Percentiles rank a stretch among this genome's conserved stretches.
Conservation (phyloP, 1,139 yeast genomes). For the Candida pseudoviswanathii region DNA sequence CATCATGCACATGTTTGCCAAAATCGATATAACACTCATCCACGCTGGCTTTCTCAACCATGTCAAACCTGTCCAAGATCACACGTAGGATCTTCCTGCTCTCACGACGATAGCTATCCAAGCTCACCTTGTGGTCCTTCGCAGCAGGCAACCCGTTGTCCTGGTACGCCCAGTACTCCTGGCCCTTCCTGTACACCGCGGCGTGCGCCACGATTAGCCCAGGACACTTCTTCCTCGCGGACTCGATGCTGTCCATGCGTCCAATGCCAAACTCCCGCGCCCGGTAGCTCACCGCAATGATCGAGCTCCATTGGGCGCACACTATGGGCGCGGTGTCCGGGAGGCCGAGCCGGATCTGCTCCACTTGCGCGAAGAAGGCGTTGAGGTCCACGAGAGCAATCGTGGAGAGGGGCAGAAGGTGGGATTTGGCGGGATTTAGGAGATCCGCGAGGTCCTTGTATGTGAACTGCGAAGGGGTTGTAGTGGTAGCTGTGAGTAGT, state of each 20-base stretch:
- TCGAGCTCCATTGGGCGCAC: slow-evolving; percentile 88
- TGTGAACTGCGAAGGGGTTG: slow-evolving; percentile 32
- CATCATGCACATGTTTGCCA: slow-evolving; percentile 48
- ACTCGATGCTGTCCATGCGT: slow-evolving; percentile 70
- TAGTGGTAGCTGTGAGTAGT: slow-evolving; percentile 9
- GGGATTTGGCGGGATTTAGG: slow-evolving; percentile 47
- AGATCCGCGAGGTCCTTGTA: slow-evolving; percentile 51
- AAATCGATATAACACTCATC: slow-evolving; percentile 90
- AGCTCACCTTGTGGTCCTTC: slow-evolving; percentile 72
- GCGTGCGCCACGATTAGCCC: slow-evolving; percentile 81
- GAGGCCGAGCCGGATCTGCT: slow-evolving; percentile 71
- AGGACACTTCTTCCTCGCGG: slow-evolving; percentile 78
- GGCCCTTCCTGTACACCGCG: slow-evolving; percentile 90
- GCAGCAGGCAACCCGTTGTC: slow-evolving; percentile 42
- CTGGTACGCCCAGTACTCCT: slow-evolving; percentile 73
- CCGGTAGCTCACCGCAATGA: slow-evolving; percentile 89
- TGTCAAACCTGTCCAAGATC: slow-evolving; percentile 55
- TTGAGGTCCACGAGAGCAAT: slow-evolving; percentile 88
- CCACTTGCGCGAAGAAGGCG: slow-evolving; percentile 95
- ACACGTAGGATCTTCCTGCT: slow-evolving; percentile 76
- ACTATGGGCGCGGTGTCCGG: slow-evolving; percentile 79
- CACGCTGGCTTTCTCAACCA: slow-evolving; percentile 91
- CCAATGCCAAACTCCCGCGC: slow-evolving; percentile 83
- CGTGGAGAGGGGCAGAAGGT: slow-evolving; percentile 71
- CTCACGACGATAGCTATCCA: slow-evolving; percentile 90